Evolutionary conservation across 1,284 basidiomycete species (phyloP), one percentile per base, ranked within the genome.

Genomic region (Laetiporus sulphureus): DNA sequence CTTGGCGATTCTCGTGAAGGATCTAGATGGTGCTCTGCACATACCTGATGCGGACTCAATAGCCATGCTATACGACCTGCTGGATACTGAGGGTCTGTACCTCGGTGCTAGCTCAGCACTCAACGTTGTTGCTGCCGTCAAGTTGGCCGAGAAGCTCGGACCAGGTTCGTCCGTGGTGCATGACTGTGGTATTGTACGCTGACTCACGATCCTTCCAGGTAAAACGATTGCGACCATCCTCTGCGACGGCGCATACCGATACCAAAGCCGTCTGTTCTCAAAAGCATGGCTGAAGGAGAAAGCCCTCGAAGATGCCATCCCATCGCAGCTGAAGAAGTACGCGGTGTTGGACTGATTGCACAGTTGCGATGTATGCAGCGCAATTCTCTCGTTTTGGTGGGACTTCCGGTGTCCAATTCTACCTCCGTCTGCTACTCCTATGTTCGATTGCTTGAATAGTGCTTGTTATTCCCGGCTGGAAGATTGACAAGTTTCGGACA

Each of bases 251-350:
- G 95, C 95, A 29, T 95, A 97, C 60, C 76, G 95, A 56, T 99
- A 99, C 61, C 96, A 99, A 69, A 92, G 88, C 45, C 75, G 96
- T 10, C 69, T 99, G 33, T 98, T 98, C 69, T 96, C 91, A n/a
- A 87, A 88, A 61, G 79, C 81, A 54, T 99, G 96, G 96, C 69
- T 99, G 42, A 71, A 86, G 61, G 72, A 76, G 38, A 99, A 99
- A 63, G 81, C 75, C 1, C 71, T 99, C 37, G 73, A 78, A 44
- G 69, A 75, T 29, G 83, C 85, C 18, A 91, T 99, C 55, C 94
- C 96, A 3, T 71, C 79, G 40, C 74, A 89, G 53, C 65, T 99
- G 50, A 84, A 83, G 67, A 91, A 94, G 62, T 99, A 99, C 61
- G 81, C 85, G 56, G 89, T 97, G 22, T 67, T 99, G 50, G 81